Evolutionary conservation across 2,329 filamentous ascomycete species (phyloP).

Genomic region (Alternaria arbusti): DNA sequence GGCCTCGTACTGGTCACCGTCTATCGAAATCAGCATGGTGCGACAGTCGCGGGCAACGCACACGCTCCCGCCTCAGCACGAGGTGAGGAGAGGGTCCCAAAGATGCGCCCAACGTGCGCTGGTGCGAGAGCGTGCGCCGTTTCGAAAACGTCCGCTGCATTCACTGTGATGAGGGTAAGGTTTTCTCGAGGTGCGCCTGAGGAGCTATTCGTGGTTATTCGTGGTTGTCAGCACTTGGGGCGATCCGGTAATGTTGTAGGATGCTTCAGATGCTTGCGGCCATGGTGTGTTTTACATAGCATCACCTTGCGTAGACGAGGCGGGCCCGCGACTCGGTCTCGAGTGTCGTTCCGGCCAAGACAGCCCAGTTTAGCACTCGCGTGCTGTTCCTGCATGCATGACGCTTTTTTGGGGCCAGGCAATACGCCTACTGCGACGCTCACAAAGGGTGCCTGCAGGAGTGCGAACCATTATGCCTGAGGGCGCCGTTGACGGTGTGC

Average conservation of each 20-base stretch:
- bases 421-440: slow-evolving; percentile 14
- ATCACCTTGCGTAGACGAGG: slow-evolving; percentile 17
- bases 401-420: slow-evolving; percentile 13
- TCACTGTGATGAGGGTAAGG: not conserved
- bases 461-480: not conserved
- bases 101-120: slow-evolving; percentile 6
- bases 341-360: slow-evolving; percentile 19
- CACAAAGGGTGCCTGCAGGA: not conserved
- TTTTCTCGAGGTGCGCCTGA: not conserved
- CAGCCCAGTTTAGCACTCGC: slow-evolving; percentile 21
- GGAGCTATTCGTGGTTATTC: not conserved
- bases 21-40: slow-evolving; percentile 37
- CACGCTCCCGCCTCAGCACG: slow-evolving; percentile 37
- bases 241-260: not conserved
- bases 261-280: slow-evolving; percentile 20
- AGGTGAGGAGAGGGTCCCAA: slow-evolving; percentile 21
- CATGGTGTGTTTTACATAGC: slow-evolving; percentile 27
- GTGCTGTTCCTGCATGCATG: slow-evolving; percentile 26
- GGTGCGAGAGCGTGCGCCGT: not conserved
- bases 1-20: slow-evolving; percentile 16
- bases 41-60: slow-evolving; percentile 38
- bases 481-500: not conserved
- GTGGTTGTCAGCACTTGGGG: slow-evolving; percentile 18
- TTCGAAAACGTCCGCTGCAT: not conserved
- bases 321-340: slow-evolving; percentile 25